phyloP scores from a whole-genome alignment of 129 eudicot species.

The Lactuca saligna region DNA sequence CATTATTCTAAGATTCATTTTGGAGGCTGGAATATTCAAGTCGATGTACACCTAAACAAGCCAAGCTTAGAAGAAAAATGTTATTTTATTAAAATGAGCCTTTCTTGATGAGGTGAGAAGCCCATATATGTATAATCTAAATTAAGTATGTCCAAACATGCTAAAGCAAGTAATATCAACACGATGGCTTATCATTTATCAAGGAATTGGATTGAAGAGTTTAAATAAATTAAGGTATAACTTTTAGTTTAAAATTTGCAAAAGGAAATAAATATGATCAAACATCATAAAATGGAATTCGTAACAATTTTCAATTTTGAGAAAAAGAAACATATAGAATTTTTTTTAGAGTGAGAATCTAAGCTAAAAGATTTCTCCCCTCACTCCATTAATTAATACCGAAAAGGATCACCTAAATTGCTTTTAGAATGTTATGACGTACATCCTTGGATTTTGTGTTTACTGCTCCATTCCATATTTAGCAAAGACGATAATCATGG shows the following conservation, averaged over 20 bases:
- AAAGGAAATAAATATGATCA: background rate
- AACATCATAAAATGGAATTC: background rate
- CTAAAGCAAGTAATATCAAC: background rate
- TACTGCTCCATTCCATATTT: background rate
- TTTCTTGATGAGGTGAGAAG: too few species aligned
- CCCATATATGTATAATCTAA: too few species aligned
- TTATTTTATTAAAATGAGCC: background rate
- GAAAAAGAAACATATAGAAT: background rate
- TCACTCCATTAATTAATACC: background rate
- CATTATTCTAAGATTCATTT: constrained; percentile 29
- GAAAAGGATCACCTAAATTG: background rate
- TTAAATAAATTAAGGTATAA: background rate
- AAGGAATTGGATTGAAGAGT: background rate
- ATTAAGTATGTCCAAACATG: background rate
- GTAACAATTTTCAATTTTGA: background rate
- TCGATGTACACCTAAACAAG: constrained; percentile 31
- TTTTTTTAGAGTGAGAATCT: too few species aligned
- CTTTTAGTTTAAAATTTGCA: background rate
- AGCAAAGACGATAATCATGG: background rate
- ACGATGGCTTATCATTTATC: background rate
- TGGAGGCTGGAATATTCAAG: constrained; percentile 19
- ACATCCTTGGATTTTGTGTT: background rate
- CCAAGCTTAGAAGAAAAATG: background rate
- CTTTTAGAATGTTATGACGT: background rate
- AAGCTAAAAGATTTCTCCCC: too few species aligned